phyloP scores from a whole-genome alignment of 1,284 basidiomycete genomes.

The Rhodotorula sp. region DNA sequence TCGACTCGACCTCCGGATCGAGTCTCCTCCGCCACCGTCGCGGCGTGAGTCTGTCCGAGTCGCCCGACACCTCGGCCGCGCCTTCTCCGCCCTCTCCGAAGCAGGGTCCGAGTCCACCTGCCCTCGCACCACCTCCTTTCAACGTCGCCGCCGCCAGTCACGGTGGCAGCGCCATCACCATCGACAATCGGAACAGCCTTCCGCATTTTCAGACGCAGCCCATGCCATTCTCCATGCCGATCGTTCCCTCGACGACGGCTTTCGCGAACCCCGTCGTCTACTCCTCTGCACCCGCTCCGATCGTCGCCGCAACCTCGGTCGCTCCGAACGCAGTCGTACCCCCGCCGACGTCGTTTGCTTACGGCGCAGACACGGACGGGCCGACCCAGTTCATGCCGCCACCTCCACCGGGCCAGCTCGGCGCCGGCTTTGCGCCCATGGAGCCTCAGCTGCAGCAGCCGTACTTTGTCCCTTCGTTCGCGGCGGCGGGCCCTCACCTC shows the following conservation, averaged over 20 bases:
- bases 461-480: neutral
- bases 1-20: slow-evolving; percentile 25
- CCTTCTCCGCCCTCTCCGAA: slow-evolving; percentile 15
- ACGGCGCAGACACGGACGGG: neutral
- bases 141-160: neutral
- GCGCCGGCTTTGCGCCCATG: neutral
- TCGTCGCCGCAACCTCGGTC: slow-evolving; percentile 6
- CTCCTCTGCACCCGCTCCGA: neutral
- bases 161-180: neutral
- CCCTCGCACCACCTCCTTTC: neutral
- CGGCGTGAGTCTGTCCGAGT: neutral
- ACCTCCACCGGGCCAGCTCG: neutral
- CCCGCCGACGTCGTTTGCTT: neutral
- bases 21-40: slow-evolving; percentile 1
- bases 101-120: neutral
- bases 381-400: neutral
- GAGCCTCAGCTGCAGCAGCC: neutral
- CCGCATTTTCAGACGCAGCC: slow-evolving; percentile 28
- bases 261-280: neutral
- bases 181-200: neutral
- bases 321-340: neutral
- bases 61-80: slow-evolving; percentile 22
- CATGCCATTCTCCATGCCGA: slow-evolving; percentile 12
- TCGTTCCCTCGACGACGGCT: slow-evolving; percentile 1
- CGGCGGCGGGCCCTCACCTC: neutral